Base-by-base conservation (phyloP, 495 filamentous ascomycete species). In the Penicillium argentinense region DNA sequence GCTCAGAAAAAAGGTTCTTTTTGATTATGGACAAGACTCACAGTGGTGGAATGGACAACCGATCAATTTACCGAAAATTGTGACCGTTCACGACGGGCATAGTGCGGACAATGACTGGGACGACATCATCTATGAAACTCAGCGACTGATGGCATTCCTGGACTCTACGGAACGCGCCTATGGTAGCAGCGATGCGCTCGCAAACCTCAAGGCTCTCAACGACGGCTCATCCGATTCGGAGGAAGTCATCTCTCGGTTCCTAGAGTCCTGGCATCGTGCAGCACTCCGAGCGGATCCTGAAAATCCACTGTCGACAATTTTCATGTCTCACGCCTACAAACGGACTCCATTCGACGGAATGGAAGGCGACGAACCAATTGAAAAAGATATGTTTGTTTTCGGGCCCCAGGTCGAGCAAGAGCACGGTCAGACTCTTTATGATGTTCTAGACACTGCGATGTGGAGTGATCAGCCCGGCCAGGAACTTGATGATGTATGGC, bases 101-200 rank as follows among this genome's bases (percentile, higher is more conserved):
- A 56, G 56, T 11, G 54, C 54, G 19, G 63, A 71, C 23, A 60
- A 56, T 6, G 59, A 75, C 5, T 73, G 67, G 56, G 68, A 75
- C 14, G 76, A 81, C 11, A 71, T 79, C 5, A 62, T 78, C 24
- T 52, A 72, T 45, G 71, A 77, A 49, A 55, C 66, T 27, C 90
- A 95, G 59, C 83, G 91, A 18, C 56, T 96, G n/a, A 80, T 96
- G 68, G 90, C 89, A 16, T 95, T 97, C 56, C 73, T 96, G 24
- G 88, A 95, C 50, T 68, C 63, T 14, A 89, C 91, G 9, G 76
- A 84, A 5, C 82, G 91, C 30, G 79, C 84, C n/a, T 97, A 95
- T 63, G 91, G 87, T 5, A 88, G 86, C 43, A 75, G 75, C 12
- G 88, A 91, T 53, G 67, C 66, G 9, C 61, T 88, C 25, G 66